Conservation (phyloP, 2,329 filamentous ascomycete species). For the Clonostachys byssicola region DNA sequence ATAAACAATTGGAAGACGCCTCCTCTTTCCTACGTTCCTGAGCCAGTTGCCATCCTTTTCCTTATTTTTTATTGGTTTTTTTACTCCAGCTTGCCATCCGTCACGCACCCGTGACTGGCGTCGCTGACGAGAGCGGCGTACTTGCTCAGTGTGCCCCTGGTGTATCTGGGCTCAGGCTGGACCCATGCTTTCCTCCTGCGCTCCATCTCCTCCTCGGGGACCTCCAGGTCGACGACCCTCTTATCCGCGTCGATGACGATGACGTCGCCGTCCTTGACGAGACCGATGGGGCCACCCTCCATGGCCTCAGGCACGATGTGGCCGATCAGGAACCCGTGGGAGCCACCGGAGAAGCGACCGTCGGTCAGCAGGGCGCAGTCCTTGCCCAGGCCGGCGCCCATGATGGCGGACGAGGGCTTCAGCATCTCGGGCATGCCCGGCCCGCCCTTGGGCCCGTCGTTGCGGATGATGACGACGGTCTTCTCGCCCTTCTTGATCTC, state of each 20-base stretch:
- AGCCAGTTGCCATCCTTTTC: not conserved
- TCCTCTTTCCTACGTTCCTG: too few species aligned
- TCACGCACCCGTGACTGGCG: slow-evolving; percentile 87
- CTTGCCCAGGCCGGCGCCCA: slow-evolving; percentile 75
- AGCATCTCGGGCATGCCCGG: slow-evolving; percentile 97
- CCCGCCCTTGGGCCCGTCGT: slow-evolving; percentile 89
- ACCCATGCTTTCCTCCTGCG: slow-evolving; percentile 63
- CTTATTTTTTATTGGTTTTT: not conserved
- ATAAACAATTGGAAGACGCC: too few species aligned
- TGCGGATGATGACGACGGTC: slow-evolving; percentile 81
- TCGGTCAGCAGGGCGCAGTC: slow-evolving; percentile 93
- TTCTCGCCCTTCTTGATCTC: slow-evolving; percentile 82
- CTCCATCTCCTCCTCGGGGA: slow-evolving; percentile 67
- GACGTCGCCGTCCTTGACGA: slow-evolving; percentile 75
- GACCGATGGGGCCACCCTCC: slow-evolving; percentile 80
- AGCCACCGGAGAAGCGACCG: slow-evolving; percentile 82
- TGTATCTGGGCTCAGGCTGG: slow-evolving; percentile 67
- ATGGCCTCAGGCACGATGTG: slow-evolving; percentile 91
- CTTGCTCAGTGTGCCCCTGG: slow-evolving; percentile 82
- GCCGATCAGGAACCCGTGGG: slow-evolving; percentile 89
- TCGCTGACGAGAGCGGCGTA: slow-evolving; percentile 86
- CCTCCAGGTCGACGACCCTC: slow-evolving; percentile 66
- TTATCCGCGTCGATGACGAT: slow-evolving; percentile 83
- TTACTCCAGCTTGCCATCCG: slow-evolving; percentile 43
- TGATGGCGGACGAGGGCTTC: slow-evolving; percentile 82